phyloP scores from a whole-genome alignment of 176 grass and related monocot species.

The Ampelocalamus luodianensis region DNA sequence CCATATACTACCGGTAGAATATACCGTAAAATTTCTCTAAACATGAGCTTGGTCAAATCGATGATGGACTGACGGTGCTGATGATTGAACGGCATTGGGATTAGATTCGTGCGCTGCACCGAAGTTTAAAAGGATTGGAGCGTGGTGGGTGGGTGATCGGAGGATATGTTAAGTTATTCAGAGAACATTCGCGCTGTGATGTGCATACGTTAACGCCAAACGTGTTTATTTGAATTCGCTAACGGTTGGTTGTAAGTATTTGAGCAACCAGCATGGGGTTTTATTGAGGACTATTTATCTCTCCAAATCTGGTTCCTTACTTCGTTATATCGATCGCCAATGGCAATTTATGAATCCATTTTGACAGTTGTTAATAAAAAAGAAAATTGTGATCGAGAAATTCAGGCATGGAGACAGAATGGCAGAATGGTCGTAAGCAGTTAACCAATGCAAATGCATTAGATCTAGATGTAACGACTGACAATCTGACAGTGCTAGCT shows the following conservation, averaged over 20 bases:
- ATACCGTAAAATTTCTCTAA: too few relatives aligned
- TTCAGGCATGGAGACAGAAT: neutral
- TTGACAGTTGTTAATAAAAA: too few relatives aligned
- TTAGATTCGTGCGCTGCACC: neutral
- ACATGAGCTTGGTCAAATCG: neutral
- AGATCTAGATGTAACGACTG: slow-evolving; percentile 1
- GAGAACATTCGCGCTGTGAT: neutral
- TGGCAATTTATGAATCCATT: neutral
- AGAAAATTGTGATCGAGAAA: neutral
- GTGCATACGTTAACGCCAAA: neutral
- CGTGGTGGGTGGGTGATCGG: neutral
- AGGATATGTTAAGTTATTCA: too few relatives aligned
- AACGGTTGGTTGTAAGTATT: neutral
- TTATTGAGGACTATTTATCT: neutral
- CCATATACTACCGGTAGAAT: too few relatives aligned
- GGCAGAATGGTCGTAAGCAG: neutral
- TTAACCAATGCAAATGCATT: neutral
- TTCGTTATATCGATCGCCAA: neutral
- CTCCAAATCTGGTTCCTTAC: neutral
- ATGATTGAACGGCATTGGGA: neutral
- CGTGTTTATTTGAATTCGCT: neutral
- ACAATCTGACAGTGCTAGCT: slow-evolving; percentile 18
- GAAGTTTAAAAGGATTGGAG: neutral
- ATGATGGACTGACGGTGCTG: neutral
- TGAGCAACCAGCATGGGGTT: neutral